These are phyloP conservation scores for Eurotiales sp. DNA, from an alignment of 2,329 filamentous ascomycete genomes.

Conservation along the genomic window DNA sequence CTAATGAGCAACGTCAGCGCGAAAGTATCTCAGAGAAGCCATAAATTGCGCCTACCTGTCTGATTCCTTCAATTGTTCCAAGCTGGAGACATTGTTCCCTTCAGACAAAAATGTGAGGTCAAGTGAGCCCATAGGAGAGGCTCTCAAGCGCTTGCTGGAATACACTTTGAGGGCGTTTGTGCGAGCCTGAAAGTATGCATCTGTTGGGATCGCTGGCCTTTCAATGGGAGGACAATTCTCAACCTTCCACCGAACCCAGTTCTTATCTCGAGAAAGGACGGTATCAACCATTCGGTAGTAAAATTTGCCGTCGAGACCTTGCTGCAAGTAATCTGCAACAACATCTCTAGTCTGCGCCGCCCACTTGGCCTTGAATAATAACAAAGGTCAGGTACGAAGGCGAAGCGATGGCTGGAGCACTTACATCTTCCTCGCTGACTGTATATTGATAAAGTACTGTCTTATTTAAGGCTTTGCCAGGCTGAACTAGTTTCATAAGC, in stretches of 20 bases:
- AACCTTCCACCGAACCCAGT: slow-evolving; percentile 98
- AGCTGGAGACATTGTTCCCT: slow-evolving; percentile 55
- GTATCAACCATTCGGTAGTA: slow-evolving; percentile 97
- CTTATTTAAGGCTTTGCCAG: slow-evolving; percentile 67
- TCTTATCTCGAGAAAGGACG: slow-evolving; percentile 91
- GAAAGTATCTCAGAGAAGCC: background rate
- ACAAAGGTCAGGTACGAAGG: slow-evolving; percentile 18
- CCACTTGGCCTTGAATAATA: slow-evolving; percentile 70
- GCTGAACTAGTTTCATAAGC: slow-evolving; percentile 44
- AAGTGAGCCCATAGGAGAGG: slow-evolving; percentile 67
- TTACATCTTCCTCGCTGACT: slow-evolving; percentile 77
- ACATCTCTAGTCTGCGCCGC: slow-evolving; percentile 69
- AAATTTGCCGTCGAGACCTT: slow-evolving; percentile 79
- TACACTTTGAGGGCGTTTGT: slow-evolving; percentile 62
- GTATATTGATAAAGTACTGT: slow-evolving; percentile 81
- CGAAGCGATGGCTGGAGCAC: slow-evolving; percentile 17
- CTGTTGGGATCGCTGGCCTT: slow-evolving; percentile 64
- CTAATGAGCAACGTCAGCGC: slow-evolving; percentile 40
- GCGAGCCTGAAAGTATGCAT: slow-evolving; percentile 68
- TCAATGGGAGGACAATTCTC: slow-evolving; percentile 89
- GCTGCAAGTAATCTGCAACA: slow-evolving; percentile 79
- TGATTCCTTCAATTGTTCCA: slow-evolving; percentile 66
- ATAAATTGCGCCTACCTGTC: slow-evolving; percentile 44
- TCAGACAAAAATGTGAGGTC: slow-evolving; percentile 75
- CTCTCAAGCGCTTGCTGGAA: slow-evolving; percentile 66